Conservation (phyloP, 78 protist genomes). For the Chrysochromulina tobinii region DNA sequence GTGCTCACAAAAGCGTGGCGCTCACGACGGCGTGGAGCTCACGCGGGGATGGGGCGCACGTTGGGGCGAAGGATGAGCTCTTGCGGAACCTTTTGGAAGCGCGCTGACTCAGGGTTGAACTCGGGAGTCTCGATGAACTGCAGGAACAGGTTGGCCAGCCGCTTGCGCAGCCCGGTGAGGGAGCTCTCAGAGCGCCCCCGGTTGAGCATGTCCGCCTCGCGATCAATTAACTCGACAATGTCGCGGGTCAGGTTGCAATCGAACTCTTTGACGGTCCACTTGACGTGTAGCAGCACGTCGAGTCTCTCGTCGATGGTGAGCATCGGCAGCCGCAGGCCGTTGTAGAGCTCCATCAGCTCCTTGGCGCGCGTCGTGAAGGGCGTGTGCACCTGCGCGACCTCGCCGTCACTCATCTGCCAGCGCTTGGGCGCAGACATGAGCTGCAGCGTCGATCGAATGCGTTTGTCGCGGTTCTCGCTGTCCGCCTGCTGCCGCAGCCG, state of each 20-base stretch:
- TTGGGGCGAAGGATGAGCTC: too few species aligned
- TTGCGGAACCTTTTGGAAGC: conserved; percentile 15
- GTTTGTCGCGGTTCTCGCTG: conserved; percentile 8
- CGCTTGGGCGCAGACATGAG: conserved; percentile 54
- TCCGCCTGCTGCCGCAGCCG: conserved; percentile 47
- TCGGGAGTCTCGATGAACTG: conserved; percentile 73
- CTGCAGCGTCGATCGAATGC: conserved; percentile 26
- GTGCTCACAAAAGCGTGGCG: too few species aligned
- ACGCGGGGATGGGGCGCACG: too few species aligned
- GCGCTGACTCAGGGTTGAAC: conserved; percentile 77
- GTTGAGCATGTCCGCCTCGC: conserved; percentile 78
- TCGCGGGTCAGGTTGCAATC: conserved; percentile 71
- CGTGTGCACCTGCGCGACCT: conserved; percentile 60
- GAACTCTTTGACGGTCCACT: conserved; percentile 72
- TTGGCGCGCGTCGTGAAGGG: conserved; percentile 73
- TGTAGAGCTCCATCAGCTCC: conserved; percentile 66
- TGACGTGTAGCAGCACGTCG: conserved; percentile 73
- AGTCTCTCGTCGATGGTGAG: conserved; percentile 67
- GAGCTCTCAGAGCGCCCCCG: conserved; percentile 50
- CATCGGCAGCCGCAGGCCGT: conserved; percentile 26
- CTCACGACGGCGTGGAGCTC: too few species aligned
- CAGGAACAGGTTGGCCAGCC: conserved; percentile 61
- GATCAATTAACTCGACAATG: conserved; percentile 72
- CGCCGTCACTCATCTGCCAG: conserved; percentile 40
- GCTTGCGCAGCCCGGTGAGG: conserved; percentile 59